Evolutionary conservation across 2,329 filamentous ascomycete species (phyloP).

Genomic region (Cladosporium oxysporum): DNA sequence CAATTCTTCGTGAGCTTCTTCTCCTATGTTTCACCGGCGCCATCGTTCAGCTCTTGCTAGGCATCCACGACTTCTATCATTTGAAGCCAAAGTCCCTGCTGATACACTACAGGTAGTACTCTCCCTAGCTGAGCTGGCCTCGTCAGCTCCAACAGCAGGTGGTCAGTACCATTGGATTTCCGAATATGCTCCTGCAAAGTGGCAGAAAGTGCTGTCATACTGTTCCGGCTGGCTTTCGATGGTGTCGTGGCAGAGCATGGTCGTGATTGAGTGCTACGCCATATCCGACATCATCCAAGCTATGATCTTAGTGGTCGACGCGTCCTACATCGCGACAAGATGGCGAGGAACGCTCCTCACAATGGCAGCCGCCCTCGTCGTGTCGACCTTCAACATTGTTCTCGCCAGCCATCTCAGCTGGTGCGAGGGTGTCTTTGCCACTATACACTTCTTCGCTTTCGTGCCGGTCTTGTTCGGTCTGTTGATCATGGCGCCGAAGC

Average conservation of each 20-base stretch:
- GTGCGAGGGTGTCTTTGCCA: constrained; percentile 35
- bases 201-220: constrained; percentile 27
- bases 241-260: constrained; percentile 21
- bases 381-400: constrained; percentile 35
- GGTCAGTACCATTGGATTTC: constrained; percentile 37
- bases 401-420: constrained; percentile 32
- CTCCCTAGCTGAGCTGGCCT: constrained; percentile 39
- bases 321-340: constrained; percentile 22
- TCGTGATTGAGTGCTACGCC: constrained; percentile 14
- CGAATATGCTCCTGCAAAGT: constrained; percentile 35
- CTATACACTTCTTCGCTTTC: constrained; percentile 37
- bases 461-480: constrained; percentile 36
- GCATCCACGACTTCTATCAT: background rate
- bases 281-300: constrained; percentile 18
- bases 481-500: constrained; percentile 28
- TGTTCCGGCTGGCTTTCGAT: constrained; percentile 17
- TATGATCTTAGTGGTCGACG: constrained; percentile 1
- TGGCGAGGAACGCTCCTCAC: constrained; percentile 33
- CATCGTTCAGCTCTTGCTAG: background rate
- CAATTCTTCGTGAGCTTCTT: constrained; percentile 9
- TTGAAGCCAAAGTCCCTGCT: background rate
- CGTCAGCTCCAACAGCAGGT: constrained; percentile 34
- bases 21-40: background rate
- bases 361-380: constrained; percentile 26
- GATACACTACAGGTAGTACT: constrained; percentile 29